Percentiles rank a stretch among this genome's conserved stretches.
These are phyloP conservation scores for Zygnema circumcarinatum DNA, from an alignment of 139 green algal genomes.

Conservation along the genomic window DNA sequence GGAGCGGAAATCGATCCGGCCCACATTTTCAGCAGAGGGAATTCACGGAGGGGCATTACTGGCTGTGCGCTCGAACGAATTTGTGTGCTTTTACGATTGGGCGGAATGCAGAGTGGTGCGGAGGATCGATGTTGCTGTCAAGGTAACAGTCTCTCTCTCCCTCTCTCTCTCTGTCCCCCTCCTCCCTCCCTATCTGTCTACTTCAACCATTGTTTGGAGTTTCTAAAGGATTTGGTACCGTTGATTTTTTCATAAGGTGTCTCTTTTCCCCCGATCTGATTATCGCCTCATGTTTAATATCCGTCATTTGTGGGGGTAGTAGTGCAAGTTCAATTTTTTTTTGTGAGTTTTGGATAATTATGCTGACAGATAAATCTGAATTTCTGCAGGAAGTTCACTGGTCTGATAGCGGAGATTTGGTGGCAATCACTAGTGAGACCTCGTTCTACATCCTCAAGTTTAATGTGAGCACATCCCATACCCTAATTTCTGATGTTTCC, in stretches of 20 bases:
- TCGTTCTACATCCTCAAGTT: slow-evolving; percentile 90
- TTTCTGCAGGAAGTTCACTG: slow-evolving; percentile 75
- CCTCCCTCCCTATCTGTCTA: too few relatives aligned
- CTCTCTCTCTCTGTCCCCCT: neutral
- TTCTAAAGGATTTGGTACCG: too few relatives aligned
- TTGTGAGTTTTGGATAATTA: too few relatives aligned
- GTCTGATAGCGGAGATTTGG: slow-evolving; percentile 84
- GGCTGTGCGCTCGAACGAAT: slow-evolving; percentile 80
- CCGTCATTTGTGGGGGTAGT: too few relatives aligned
- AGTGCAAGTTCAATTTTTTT: too few relatives aligned
- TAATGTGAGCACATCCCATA: slow-evolving; percentile 65
- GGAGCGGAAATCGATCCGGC: slow-evolving; percentile 86
- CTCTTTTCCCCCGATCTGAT: too few relatives aligned
- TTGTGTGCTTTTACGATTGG: slow-evolving; percentile 98
- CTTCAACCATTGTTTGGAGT: too few relatives aligned
- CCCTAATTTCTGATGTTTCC: too few relatives aligned
- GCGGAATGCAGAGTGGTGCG: slow-evolving; percentile 72
- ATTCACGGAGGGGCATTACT: slow-evolving; percentile 90
- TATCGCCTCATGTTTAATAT: too few relatives aligned
- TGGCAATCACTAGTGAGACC: slow-evolving; percentile 82
- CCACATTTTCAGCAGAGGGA: slow-evolving; percentile 82
- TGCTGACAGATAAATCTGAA: too few relatives aligned
- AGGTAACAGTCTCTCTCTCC: slow-evolving; percentile 37
- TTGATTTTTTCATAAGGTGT: too few relatives aligned
- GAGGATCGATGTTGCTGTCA: slow-evolving; percentile 89